Evolutionary conservation across 192 early-diverging fungal genomes (phyloP).

Genomic region (Coemansia umbellata): DNA sequence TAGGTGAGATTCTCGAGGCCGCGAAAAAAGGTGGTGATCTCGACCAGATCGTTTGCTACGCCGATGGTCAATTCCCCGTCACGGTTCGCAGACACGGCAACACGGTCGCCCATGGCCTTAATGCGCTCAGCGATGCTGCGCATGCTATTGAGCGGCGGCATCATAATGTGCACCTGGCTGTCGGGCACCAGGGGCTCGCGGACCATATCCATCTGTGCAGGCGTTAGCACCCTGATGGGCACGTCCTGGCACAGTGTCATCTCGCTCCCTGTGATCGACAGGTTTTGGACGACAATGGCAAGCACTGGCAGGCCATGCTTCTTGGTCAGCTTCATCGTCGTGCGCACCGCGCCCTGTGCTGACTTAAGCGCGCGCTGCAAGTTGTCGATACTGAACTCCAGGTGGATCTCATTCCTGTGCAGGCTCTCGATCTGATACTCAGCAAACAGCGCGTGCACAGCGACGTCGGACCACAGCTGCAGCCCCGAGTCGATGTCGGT

Average conservation of each 20-base stretch:
- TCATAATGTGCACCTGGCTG: slow-evolving; percentile 70
- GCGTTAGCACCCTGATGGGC: slow-evolving; percentile 54
- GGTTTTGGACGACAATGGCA: slow-evolving; percentile 29
- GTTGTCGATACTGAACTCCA: slow-evolving; percentile 65
- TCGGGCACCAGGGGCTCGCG: slow-evolving; percentile 57
- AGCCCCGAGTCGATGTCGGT: slow-evolving; percentile 58
- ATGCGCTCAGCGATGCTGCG: slow-evolving; percentile 64
- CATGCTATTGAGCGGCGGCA: slow-evolving; percentile 67
- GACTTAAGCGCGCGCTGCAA: slow-evolving; percentile 62
- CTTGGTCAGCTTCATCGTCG: slow-evolving; percentile 63
- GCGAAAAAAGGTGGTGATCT: slow-evolving; percentile 57
- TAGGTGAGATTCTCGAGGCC: slow-evolving; percentile 59
- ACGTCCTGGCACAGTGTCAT: slow-evolving; percentile 56
- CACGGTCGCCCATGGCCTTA: slow-evolving; percentile 55
- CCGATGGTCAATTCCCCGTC: slow-evolving; percentile 60
- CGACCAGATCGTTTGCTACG: slow-evolving; percentile 57
- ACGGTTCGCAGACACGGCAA: slow-evolving; percentile 69
- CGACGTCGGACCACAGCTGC: slow-evolving; percentile 67
- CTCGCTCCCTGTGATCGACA: slow-evolving; percentile 25
- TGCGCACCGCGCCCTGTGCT: slow-evolving; percentile 51
- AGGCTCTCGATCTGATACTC: slow-evolving; percentile 66
- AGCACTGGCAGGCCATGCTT: slow-evolving; percentile 41
- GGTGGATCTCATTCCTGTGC: slow-evolving; percentile 65
- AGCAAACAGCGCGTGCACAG: slow-evolving; percentile 55
- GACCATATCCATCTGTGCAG: slow-evolving; percentile 55